Base-by-base conservation (phyloP, 139 green algal genomes). In the Picochlorum sp. region DNA sequence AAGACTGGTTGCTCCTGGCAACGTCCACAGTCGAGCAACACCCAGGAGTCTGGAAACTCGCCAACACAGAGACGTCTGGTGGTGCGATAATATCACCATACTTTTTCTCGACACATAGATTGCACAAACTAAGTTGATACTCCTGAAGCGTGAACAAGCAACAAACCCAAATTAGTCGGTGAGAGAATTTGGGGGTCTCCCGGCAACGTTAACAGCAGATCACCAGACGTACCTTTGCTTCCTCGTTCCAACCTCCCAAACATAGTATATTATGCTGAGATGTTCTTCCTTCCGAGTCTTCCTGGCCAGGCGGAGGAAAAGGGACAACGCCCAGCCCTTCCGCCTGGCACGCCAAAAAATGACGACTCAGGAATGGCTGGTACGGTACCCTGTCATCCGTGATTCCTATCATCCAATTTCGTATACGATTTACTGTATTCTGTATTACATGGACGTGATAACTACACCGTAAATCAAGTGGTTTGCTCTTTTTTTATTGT, bases 221-320 rank as follows among this genome's bases (percentile, higher is more conserved):
- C 10, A 57, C 3, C 50, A n/a, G n/a, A 2, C 58, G 9, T 52
- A 65, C 58, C 58, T 65, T 21, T 31, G 58, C n/a, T 57, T 65
- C 58, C 23, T 65, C 58, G 23, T 59, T 65, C 58, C 58, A 65
- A 57, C 58, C 58, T 57, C 20, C 15, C 7, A 59, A 52, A 23
- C n/a, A 21, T 6, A 65, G 28, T 6, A 51, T 45, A 30, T 65
- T 65, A 1, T 65, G 58, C 15, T 28, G 57, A 11, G 20, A 57
- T 15, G 28, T 18, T 45, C 11, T 26, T 30, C 58, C 58, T n/a
- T 16, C 58, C 41, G 16, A 28, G 23, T 65, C 58, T 50, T 28
- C 21, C 13, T 65, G 23, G n/a, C 58, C 58, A 30, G 58, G 5
- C 14, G 44, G 20, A 65, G 58, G 20, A 31, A 65, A 65, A 51